Conservation (phyloP, 2,329 filamentous ascomycete species). For the Neurospora sp. region DNA sequence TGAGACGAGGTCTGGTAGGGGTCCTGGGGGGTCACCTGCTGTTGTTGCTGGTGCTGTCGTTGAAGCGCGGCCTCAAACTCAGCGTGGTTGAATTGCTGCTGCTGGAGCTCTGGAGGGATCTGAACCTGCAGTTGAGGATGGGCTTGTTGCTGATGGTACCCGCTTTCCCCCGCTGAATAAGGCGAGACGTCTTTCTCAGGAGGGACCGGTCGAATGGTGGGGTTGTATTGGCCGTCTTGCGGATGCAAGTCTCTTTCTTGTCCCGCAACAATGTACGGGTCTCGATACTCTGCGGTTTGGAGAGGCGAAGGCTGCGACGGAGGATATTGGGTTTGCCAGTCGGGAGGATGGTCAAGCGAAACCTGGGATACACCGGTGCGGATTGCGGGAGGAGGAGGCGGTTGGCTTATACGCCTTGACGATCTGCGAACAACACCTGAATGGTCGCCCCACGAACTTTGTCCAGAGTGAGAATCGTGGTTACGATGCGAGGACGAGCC, state of each 20-base stretch:
- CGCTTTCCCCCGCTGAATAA: conserved; percentile 34
- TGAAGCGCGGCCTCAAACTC: conserved; percentile 32
- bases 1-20: conserved; percentile 19
- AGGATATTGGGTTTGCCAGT: conserved; percentile 25
- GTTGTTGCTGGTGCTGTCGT: conserved; percentile 24
- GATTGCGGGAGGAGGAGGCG: conserved; percentile 28
- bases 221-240: conserved; percentile 26
- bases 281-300: conserved; percentile 29
- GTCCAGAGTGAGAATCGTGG: conserved; percentile 18
- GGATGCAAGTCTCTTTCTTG: conserved; percentile 31
- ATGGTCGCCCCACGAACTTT: conserved; percentile 38
- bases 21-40: conserved; percentile 15
- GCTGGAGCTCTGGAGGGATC: conserved; percentile 27
- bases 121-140: conserved; percentile 27
- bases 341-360: conserved; percentile 26
- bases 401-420: conserved; percentile 48
- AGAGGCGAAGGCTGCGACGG: conserved; percentile 33
- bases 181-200: conserved; percentile 34
- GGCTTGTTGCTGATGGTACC: conserved; percentile 31
- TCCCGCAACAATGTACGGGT: conserved; percentile 26
- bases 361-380: conserved; percentile 32
- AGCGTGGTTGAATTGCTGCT: conserved; percentile 29
- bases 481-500: conserved; percentile 27
- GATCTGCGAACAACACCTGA: conserved; percentile 40
- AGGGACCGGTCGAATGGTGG: conserved; percentile 39